These are phyloP conservation scores for Hanseniaspora guilliermondii DNA, from an alignment of 805 yeast species.

Conservation along the genomic window DNA sequence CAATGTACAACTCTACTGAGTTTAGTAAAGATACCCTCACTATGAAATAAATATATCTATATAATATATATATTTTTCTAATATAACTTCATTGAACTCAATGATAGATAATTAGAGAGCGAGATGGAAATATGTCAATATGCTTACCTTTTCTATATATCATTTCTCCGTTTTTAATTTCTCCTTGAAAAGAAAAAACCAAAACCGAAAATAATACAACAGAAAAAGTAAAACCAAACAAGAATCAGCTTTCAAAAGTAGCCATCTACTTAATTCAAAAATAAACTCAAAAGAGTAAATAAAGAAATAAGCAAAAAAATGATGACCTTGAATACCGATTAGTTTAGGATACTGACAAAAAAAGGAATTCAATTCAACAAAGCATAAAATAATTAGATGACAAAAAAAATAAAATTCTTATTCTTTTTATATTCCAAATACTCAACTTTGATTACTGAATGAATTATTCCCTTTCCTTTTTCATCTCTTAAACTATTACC, in stretches of 20 bases:
- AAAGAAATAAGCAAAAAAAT: not conserved
- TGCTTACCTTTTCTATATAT: not conserved
- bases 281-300: not conserved
- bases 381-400: too few relatives aligned
- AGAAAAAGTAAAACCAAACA: not conserved
- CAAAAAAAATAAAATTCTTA: not conserved
- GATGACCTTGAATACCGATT: not conserved
- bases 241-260: not conserved
- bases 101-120: conserved; percentile 1
- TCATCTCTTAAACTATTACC: not conserved
- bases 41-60: not conserved
- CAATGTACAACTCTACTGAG: not conserved
- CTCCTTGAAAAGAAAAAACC: not conserved
- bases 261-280: not conserved
- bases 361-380: not conserved
- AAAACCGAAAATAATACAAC: too few relatives aligned
- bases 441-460: too few relatives aligned
- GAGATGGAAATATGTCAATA: not conserved
- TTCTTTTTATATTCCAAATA: not conserved
- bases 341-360: not conserved
- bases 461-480: not conserved
- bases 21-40: not conserved
- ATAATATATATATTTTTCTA: conserved; percentile 1
- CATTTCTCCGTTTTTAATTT: not conserved
- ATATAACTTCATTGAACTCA: conserved; percentile 4